These are phyloP conservation scores for Gnomoniopsis sp. DNA, from an alignment of 2,329 filamentous ascomycete genomes.

Conservation along the genomic window DNA sequence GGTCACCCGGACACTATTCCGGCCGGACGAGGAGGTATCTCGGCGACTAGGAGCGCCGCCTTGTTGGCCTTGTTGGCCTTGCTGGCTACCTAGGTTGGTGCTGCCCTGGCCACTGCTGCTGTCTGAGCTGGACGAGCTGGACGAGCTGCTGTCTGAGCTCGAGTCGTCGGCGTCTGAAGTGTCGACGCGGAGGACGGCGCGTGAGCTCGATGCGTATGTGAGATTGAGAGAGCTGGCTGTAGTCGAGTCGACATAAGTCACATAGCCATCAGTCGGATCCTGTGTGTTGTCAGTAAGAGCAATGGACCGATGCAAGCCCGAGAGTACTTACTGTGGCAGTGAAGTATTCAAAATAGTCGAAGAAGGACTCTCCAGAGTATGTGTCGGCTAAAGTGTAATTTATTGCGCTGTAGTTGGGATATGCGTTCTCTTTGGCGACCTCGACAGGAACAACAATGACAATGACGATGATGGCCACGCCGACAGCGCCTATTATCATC, in stretches of 20 bases:
- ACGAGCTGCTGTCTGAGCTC: background rate
- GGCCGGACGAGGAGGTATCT: constrained; percentile 48
- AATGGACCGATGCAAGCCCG: too few species aligned
- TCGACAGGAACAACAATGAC: constrained; percentile 44
- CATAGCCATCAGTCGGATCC: constrained; percentile 36
- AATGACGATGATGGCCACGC: constrained; percentile 42
- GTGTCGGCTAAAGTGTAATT: constrained; percentile 47
- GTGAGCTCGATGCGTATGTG: constrained; percentile 52
- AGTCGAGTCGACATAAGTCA: constrained; percentile 48
- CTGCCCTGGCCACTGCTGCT: background rate
- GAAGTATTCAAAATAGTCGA: constrained; percentile 23
- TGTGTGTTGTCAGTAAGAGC: background rate
- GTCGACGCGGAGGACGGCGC: constrained; percentile 56
- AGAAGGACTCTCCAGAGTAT: constrained; percentile 48
- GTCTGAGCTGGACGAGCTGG: background rate
- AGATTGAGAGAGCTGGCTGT: constrained; percentile 42
- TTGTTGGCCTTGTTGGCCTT: background rate
- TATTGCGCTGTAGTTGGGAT: constrained; percentile 46
- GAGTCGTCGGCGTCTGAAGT: constrained; percentile 1
- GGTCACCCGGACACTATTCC: constrained; percentile 60
- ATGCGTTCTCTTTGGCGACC: constrained; percentile 33
- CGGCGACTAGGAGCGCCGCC: background rate
- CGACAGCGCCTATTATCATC: constrained; percentile 34
- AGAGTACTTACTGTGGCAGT: background rate
- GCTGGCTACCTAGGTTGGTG: background rate